Percentiles rank a stretch among this genome's conserved stretches.
These are phyloP conservation scores for Meira miltonrushii DNA, from an alignment of 1,284 basidiomycete genomes.

Conservation along the genomic window DNA sequence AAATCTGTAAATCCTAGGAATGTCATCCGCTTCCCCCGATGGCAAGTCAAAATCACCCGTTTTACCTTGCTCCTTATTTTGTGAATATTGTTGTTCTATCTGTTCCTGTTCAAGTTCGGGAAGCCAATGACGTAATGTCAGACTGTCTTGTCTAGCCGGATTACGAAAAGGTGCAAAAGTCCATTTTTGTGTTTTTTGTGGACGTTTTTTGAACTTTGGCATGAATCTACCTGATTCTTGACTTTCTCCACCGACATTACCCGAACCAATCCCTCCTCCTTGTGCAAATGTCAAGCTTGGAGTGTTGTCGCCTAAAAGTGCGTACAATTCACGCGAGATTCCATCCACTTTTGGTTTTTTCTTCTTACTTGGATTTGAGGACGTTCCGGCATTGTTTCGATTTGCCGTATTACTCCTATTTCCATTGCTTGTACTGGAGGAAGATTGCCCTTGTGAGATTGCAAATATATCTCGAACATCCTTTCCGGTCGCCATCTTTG, in stretches of 20 bases:
- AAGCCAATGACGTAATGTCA: slow-evolving; percentile 44
- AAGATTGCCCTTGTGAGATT: slow-evolving; percentile 7
- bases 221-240: slow-evolving; percentile 56
- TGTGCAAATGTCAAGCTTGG: slow-evolving; percentile 62
- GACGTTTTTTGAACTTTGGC: slow-evolving; percentile 80
- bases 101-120: slow-evolving; percentile 13
- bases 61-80: slow-evolving; percentile 23
- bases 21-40: too few species aligned
- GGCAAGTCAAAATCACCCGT: too few species aligned
- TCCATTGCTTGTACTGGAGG: slow-evolving; percentile 13
- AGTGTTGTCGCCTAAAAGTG: slow-evolving; percentile 84
- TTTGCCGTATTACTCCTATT: neutral
- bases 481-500: slow-evolving; percentile 10
- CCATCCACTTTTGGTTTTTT: slow-evolving; percentile 56
- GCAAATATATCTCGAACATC: slow-evolving; percentile 46
- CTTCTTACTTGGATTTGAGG: neutral
- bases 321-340: slow-evolving; percentile 85
- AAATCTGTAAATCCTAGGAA: slow-evolving; percentile 58
- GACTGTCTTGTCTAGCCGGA: slow-evolving; percentile 38
- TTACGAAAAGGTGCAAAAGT: slow-evolving; percentile 43
- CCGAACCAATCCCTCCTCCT: slow-evolving; percentile 53
- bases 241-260: slow-evolving; percentile 8
- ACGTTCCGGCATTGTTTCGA: neutral
- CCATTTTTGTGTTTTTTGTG: slow-evolving; percentile 59
- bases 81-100: slow-evolving; percentile 16